Base-by-base conservation (phyloP, 805 yeast species). In the Saccharomycopsis lassenensis region DNA sequence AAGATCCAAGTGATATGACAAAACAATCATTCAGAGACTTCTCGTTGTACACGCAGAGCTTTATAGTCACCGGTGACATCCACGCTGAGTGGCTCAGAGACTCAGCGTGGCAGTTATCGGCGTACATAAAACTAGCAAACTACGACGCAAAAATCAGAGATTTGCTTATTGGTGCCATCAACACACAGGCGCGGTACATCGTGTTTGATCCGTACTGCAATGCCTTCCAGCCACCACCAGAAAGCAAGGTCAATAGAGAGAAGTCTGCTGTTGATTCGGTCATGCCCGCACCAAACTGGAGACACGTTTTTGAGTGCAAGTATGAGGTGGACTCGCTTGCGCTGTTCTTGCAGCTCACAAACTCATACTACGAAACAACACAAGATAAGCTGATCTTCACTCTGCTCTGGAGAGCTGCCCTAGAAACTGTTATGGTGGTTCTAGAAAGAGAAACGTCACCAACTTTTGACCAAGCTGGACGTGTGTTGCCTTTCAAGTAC, bases 41-140 rank as follows among this genome's bases (percentile, higher is more conserved):
- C n/a, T n/a, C n/a, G n/a, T n/a, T n/a, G n/a, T 47, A 38, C 7
- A 71, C 86, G 1, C 71, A 74, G 43, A 65, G 93, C 1, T 85
- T 85, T 55, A 70, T 85, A 1, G 89, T 84, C 22, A 85, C 95
- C 0, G 95, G 95, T 7, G 95, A 85, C 51, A 85, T 85, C 38
- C 86, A 83, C 53, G 95, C 95, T 2, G 94, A 85, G 55, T 85
- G 95, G 95, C 59, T 85, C 33, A 59, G 95, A 36, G 95, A 85
- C 55, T 76, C 93, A 1, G 83, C 94, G 1, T 62, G 91, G 47
- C 95, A 85, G 51, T 57, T 85, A 32, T 69, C 83, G 3, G 82
- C 81, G 2, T 86, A 84, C 54, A 76, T 77, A 48, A 72, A 73
- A 5, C 62, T 83, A 16, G 57, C 75, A 10, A 57, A 58, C 26